phyloP scores from a whole-genome alignment of 169 alveolate genomes.

The Cryptosporidium ubiquitum region DNA sequence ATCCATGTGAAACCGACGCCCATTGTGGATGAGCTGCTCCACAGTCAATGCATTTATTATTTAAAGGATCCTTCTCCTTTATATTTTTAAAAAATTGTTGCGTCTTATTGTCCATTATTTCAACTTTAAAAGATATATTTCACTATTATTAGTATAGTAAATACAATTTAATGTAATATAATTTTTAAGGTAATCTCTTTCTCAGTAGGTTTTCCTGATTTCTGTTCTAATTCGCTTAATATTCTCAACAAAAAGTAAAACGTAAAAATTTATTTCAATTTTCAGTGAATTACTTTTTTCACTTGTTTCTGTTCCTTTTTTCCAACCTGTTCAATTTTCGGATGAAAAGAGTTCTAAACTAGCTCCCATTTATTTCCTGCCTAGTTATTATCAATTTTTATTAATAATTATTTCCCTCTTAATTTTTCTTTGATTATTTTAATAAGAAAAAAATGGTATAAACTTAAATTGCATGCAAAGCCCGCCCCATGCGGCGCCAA shows the following conservation, averaged over 20 bases:
- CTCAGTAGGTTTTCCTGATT: neutral
- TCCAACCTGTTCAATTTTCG: neutral
- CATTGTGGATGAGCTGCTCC: conserved; percentile 93
- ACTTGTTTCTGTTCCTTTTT: neutral
- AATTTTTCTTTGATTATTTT: neutral
- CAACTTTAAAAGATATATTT: neutral
- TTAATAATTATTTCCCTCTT: neutral
- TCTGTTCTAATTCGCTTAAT: neutral
- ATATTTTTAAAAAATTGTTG: conserved; percentile 62
- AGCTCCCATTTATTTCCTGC: neutral
- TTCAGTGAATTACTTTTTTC: neutral
- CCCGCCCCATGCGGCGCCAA: conserved; percentile 6
- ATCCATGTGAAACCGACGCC: conserved; percentile 95
- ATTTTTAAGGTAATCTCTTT: too few relatives aligned
- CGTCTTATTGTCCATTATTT: conserved; percentile 48
- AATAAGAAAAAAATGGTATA: neutral
- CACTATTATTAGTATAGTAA: neutral
- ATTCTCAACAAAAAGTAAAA: neutral
- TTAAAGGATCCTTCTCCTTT: conserved; percentile 61
- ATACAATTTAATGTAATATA: too few relatives aligned
- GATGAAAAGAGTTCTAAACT: neutral
- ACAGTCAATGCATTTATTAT: conserved; percentile 84
- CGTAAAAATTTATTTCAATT: neutral
- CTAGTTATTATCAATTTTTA: neutral
- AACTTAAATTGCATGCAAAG: neutral